Conservation (phyloP, 495 filamentous ascomycete genomes). For the Lophiotrema nucula region DNA sequence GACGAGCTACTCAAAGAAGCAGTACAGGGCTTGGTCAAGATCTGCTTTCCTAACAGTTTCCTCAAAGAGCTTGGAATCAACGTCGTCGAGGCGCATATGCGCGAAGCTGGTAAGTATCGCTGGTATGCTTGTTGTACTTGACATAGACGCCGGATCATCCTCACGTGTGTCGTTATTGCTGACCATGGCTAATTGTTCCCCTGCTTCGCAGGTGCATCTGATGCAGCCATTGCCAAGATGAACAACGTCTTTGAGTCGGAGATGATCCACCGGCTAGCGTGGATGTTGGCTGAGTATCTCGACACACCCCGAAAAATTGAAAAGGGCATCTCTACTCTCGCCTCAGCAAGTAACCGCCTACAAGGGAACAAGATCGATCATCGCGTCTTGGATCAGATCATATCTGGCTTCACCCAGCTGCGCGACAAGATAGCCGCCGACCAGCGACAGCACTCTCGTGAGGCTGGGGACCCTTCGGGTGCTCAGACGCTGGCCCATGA, state of each 20-base stretch:
- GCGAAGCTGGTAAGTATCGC: too few species aligned
- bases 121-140: too few species aligned
- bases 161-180: too few species aligned
- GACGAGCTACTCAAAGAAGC: slow-evolving; percentile 14
- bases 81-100: slow-evolving; percentile 18
- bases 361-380: slow-evolving; percentile 1
- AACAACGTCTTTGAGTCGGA: neutral
- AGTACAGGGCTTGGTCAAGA: slow-evolving; percentile 17
- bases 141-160: too few species aligned
- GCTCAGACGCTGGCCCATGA: too few species aligned
- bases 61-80: slow-evolving; percentile 16
- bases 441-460: neutral
- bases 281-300: slow-evolving; percentile 12
- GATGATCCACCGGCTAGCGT: slow-evolving; percentile 6
- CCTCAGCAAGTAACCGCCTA: neutral
- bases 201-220: too few species aligned
- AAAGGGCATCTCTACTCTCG: neutral
- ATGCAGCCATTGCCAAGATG: neutral
- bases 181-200: too few species aligned
- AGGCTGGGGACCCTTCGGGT: too few species aligned
- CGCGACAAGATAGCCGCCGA: neutral
- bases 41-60: slow-evolving; percentile 18
- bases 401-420: too few species aligned
- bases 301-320: slow-evolving; percentile 14
- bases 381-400: too few species aligned